Conservation (phyloP, 345 rosid genomes). For the Eucalyptus grandis region DNA sequence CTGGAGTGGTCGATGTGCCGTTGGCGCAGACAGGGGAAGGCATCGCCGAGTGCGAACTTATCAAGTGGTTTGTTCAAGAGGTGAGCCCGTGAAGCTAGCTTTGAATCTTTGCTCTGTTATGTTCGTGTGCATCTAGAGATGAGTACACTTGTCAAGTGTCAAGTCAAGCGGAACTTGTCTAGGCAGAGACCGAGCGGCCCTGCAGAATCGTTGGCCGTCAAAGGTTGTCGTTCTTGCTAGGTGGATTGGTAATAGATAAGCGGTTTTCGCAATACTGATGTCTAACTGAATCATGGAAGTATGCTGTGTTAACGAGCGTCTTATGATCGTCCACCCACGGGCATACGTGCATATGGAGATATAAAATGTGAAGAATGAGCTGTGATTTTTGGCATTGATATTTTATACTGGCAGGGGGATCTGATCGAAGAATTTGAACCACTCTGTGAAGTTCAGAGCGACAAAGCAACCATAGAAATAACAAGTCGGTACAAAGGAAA, state of each 20-base stretch:
- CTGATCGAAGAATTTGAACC: slow-evolving; percentile 83
- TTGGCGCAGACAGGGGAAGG: slow-evolving; percentile 98
- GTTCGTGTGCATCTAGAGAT: background rate
- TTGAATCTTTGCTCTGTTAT: background rate
- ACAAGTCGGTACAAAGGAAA: slow-evolving; percentile 93
- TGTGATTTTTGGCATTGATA: background rate
- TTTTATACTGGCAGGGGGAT: slow-evolving; percentile 53
- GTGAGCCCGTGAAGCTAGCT: slow-evolving; percentile 13
- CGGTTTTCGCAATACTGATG: background rate
- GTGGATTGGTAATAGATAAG: background rate
- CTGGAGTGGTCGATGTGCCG: slow-evolving; percentile 61
- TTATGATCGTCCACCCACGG: background rate
- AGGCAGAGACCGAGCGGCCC: background rate
- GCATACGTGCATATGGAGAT: background rate
- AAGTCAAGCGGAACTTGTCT: background rate
- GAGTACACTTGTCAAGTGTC: background rate
- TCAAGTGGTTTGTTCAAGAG: slow-evolving; percentile 89
- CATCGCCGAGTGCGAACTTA: slow-evolving; percentile 92
- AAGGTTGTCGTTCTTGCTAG: background rate
- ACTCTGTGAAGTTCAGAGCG: slow-evolving; percentile 97
- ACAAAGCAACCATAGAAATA: slow-evolving; percentile 91
- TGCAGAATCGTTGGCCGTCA: background rate
- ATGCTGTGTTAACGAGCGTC: background rate
- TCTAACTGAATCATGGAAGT: background rate
- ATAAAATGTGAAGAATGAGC: background rate